Percentiles rank a stretch among this genome's conserved stretches.
These are phyloP conservation scores for Wickerhamomyces ciferrii DNA, from an alignment of 805 yeast species.

Conservation along the genomic window DNA sequence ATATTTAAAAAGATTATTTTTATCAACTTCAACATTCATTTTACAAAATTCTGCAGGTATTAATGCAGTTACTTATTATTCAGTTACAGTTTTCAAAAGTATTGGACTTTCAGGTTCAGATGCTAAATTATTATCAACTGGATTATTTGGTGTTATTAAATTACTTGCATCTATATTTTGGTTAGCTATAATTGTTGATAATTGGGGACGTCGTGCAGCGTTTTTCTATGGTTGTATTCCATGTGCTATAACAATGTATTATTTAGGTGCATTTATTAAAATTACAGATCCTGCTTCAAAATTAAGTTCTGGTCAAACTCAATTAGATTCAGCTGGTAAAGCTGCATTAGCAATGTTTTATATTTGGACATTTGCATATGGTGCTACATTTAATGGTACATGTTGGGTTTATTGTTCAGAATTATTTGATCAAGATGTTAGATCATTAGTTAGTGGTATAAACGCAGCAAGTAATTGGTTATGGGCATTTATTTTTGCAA, in stretches of 20 bases:
- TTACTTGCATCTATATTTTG: slow-evolving; percentile 31
- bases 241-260: slow-evolving; percentile 11
- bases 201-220: slow-evolving; percentile 11
- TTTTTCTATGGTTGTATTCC: slow-evolving; percentile 6
- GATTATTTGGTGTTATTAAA: slow-evolving; percentile 46
- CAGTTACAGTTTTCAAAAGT: slow-evolving; percentile 43
- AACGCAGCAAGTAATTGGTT: slow-evolving; percentile 14
- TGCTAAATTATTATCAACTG: slow-evolving; percentile 43
- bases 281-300: slow-evolving; percentile 3
- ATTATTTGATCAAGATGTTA: slow-evolving; percentile 10
- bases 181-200: slow-evolving; percentile 10
- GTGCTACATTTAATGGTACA: slow-evolving; percentile 12
- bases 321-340: slow-evolving; percentile 13
- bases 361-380: slow-evolving; percentile 14
- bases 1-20: slow-evolving; percentile 29
- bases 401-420: slow-evolving; percentile 17
- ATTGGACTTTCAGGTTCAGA: slow-evolving; percentile 41
- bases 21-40: slow-evolving; percentile 34
- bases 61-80: slow-evolving; percentile 47
- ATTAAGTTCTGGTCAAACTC: background rate
- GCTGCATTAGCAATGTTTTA: slow-evolving; percentile 14
- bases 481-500: slow-evolving; percentile 14
- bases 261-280: slow-evolving; percentile 13
- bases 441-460: slow-evolving; percentile 6
- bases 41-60: slow-evolving; percentile 45